A percentile compares a stretch with the other conserved stretches of the same genome.
phyloP scores from a whole-genome alignment of 805 yeast genomes.

The Lipomyces japonicus region DNA sequence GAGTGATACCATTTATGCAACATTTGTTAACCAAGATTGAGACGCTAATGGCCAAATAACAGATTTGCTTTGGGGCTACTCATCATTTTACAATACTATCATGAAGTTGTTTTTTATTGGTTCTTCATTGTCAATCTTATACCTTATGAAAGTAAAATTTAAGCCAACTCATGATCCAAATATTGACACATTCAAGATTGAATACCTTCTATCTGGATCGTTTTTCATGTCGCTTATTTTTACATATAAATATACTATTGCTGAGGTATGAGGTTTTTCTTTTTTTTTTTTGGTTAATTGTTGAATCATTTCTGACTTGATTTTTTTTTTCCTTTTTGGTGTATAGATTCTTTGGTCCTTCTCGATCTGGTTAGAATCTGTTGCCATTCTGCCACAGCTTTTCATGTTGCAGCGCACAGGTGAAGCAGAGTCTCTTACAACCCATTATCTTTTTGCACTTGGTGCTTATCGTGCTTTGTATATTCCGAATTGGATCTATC shows the following conservation, averaged over 20 bases:
- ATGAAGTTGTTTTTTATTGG: slow-evolving; percentile 80
- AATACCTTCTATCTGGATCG: slow-evolving; percentile 65
- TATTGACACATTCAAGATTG: slow-evolving; percentile 70
- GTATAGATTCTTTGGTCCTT: slow-evolving; percentile 66
- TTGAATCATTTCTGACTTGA: not conserved
- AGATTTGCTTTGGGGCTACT: slow-evolving; percentile 43
- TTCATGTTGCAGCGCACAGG: slow-evolving; percentile 87
- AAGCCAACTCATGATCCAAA: slow-evolving; percentile 54
- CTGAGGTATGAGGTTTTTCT: slow-evolving; percentile 52
- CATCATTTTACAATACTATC: slow-evolving; percentile 65
- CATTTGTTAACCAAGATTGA: not conserved
- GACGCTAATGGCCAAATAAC: not conserved
- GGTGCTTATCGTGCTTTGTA: slow-evolving; percentile 87
- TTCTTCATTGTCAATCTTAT: slow-evolving; percentile 70
- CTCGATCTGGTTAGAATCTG: slow-evolving; percentile 86
- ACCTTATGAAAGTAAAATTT: slow-evolving; percentile 62
- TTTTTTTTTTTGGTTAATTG: not conserved
- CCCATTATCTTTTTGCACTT: slow-evolving; percentile 89
- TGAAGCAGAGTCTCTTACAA: slow-evolving; percentile 78
- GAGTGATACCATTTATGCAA: slow-evolving; percentile 39
- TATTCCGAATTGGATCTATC: slow-evolving; percentile 92
- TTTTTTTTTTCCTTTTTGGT: not conserved
- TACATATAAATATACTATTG: slow-evolving; percentile 57
- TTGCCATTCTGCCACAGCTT: slow-evolving; percentile 89
- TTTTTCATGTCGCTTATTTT: slow-evolving; percentile 57